Percentiles rank a stretch among this genome's conserved stretches.
Conservation (phyloP, 345 rosid species). For the Citrus inodora region DNA sequence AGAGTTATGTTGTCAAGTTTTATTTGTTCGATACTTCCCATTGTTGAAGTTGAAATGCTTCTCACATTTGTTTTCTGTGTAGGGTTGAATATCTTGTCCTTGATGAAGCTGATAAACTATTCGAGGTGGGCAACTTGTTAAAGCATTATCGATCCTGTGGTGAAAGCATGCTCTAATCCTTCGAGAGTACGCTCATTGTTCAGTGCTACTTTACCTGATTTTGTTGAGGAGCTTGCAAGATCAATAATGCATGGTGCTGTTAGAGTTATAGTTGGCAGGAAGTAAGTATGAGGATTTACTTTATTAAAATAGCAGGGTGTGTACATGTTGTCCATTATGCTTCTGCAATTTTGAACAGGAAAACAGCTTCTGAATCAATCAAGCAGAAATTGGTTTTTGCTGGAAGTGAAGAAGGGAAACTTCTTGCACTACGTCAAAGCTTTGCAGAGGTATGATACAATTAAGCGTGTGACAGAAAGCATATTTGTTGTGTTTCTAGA, state of each 20-base stretch:
- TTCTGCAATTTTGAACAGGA: conserved; percentile 46
- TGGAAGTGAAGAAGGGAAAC: conserved; percentile 95
- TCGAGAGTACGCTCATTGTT: conserved; percentile 72
- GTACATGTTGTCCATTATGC: neutral
- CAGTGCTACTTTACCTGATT: conserved; percentile 97
- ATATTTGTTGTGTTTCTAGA: conserved; percentile 3
- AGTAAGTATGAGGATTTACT: conserved; percentile 45
- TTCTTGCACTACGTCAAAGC: conserved; percentile 87
- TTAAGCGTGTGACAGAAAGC: neutral
- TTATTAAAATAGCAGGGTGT: neutral
- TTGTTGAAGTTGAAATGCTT: neutral
- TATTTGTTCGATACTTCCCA: neutral
- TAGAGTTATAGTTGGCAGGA: conserved; percentile 83
- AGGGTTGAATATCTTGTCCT: conserved; percentile 95
- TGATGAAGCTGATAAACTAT: conserved; percentile 97
- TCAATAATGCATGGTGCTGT: conserved; percentile 93
- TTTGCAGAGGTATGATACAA: conserved; percentile 68
- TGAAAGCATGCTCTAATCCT: conserved; percentile 89
- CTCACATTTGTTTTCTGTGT: conserved; percentile 10
- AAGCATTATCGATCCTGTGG: conserved; percentile 88
- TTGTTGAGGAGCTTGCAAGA: conserved; percentile 91
- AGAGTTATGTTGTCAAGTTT: neutral
- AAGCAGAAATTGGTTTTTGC: conserved; percentile 85
- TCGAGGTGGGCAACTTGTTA: conserved; percentile 69
- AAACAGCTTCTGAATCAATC: conserved; percentile 75